Evolutionary conservation across 352 stramenopile species (phyloP), one percentile per base, ranked within the genome.

Genomic region (Globisporangium orthogonon): DNA sequence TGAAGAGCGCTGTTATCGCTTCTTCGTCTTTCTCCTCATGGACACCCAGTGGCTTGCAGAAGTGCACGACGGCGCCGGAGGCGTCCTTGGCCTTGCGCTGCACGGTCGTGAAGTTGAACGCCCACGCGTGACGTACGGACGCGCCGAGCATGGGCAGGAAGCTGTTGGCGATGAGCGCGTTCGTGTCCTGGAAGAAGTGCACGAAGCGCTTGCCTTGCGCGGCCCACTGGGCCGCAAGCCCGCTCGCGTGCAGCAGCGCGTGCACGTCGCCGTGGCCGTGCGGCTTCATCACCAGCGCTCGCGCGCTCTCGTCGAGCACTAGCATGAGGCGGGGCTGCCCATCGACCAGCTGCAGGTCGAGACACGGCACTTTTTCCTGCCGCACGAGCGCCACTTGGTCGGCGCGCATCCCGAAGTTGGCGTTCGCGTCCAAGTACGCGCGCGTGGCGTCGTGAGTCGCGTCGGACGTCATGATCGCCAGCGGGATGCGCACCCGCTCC

Each of bases 251-350:
- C 51, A 98, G 75, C 29, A 99, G 68, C 37, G 91, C 86, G 74
- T 99, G 97, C 29, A 99, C 96, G 72, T 99, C 97, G 37, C 97
- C 97, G 62, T 99, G 97, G 40, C 97, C 97, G 63, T 99, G 97
- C 0, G 97, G 97, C 71, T 99, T 99, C 60, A 96, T 98, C 63
- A 96, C 54, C 14, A 85, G 37, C 23, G 55, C 52, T 13, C 61
- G 53, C 6, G 50, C 50, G 11, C 4, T 4, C 37, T 43, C 37
- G 37, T 91, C 74, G 33, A 89, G 69, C 30, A 82, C 91, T 35
- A 98, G 72, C 43, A 79, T 72, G 5, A 91, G 87, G 41, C 48
- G 17, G 18, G 3, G 3, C 7, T 3, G n/a, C 2, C 44, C 44
- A 3, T 43, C 11, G 13, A 43, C 44, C 23, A 18, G 18, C 28